Evolutionary conservation across 768 basidiomycete genomes (phyloP).

Genomic region (Naematelia aurantialba): DNA sequence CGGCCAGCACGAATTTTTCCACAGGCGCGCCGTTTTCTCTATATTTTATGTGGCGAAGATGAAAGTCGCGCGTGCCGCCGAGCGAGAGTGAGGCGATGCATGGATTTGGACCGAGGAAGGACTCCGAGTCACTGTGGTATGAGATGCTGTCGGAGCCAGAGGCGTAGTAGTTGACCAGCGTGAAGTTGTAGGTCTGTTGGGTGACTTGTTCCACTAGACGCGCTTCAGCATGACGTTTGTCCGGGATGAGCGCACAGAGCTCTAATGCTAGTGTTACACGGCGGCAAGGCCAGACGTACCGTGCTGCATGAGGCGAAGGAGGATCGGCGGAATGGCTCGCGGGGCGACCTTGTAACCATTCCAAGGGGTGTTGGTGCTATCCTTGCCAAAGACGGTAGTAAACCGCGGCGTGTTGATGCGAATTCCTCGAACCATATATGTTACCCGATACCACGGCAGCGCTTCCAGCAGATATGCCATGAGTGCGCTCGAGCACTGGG

Average conservation of each 20-base stretch:
- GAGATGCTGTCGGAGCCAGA: conserved; percentile 48
- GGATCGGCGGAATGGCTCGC: conserved; percentile 43
- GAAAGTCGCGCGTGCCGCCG: conserved; percentile 43
- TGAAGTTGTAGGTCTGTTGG: conserved; percentile 47
- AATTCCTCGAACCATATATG: conserved; percentile 39
- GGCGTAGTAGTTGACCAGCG: conserved; percentile 48
- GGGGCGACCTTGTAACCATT: conserved; percentile 43
- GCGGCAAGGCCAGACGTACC: conserved; percentile 19
- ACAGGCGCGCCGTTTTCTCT: conserved; percentile 24
- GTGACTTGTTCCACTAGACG: conserved; percentile 41
- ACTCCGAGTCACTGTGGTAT: conserved; percentile 47
- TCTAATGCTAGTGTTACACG: background rate
- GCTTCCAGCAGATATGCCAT: conserved; percentile 38
- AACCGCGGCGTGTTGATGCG: conserved; percentile 45
- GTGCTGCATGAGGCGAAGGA: conserved; percentile 35
- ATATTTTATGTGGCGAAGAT: conserved; percentile 44
- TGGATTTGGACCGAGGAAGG: conserved; percentile 47
- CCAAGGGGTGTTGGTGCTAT: conserved; percentile 31
- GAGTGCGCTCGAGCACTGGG: conserved; percentile 17
- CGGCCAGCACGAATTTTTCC: conserved; percentile 41
- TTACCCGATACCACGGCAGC: conserved; percentile 47
- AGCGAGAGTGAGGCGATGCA: conserved; percentile 50
- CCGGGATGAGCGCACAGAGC: conserved; percentile 4
- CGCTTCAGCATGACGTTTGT: background rate
- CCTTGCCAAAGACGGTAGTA: conserved; percentile 49